A percentile compares a stretch with the other conserved stretches of the same genome.
These are phyloP conservation scores for Plasmodium gonderi DNA, from an alignment of 169 alveolate genomes.

Conservation along the genomic window DNA sequence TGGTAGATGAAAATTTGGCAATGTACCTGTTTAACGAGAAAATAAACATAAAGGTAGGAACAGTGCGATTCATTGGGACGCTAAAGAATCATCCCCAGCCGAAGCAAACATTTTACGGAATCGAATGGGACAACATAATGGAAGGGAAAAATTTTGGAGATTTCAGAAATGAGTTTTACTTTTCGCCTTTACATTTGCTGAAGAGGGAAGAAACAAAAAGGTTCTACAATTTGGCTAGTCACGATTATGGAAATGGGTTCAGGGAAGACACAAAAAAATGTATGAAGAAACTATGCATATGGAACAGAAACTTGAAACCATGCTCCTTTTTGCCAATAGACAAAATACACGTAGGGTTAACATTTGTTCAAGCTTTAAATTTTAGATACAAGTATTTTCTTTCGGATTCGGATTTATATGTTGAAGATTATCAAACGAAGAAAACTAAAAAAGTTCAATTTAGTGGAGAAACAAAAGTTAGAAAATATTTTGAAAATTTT, in stretches of 20 bases:
- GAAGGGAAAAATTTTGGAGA: constrained; percentile 53
- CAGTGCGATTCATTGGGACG: constrained; percentile 54
- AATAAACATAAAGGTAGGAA: constrained; percentile 48
- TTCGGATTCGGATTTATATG: constrained; percentile 42
- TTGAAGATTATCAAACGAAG: constrained; percentile 69
- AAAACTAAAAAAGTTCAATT: constrained; percentile 39
- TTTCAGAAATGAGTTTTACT: constrained; percentile 18
- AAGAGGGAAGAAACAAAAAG: constrained; percentile 19
- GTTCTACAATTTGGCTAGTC: neutral
- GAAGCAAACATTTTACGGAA: constrained; percentile 27
- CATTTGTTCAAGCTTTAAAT: constrained; percentile 48
- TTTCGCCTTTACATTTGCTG: constrained; percentile 13
- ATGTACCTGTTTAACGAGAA: constrained; percentile 54
- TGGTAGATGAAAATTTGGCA: constrained; percentile 47
- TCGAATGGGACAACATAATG: constrained; percentile 53
- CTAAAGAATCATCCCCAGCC: constrained; percentile 44
- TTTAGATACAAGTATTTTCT: constrained; percentile 43
- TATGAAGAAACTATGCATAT: neutral
- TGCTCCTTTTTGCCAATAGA: constrained; percentile 62
- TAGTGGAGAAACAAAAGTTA: constrained; percentile 42
- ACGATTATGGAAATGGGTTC: neutral
- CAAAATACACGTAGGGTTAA: constrained; percentile 61
- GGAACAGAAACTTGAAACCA: neutral
- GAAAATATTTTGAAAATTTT: constrained; percentile 48
- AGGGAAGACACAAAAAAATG: neutral